These are phyloP conservation scores for Diatrype stigma DNA, from an alignment of 2,329 filamentous ascomycete species.

Conservation along the genomic window DNA sequence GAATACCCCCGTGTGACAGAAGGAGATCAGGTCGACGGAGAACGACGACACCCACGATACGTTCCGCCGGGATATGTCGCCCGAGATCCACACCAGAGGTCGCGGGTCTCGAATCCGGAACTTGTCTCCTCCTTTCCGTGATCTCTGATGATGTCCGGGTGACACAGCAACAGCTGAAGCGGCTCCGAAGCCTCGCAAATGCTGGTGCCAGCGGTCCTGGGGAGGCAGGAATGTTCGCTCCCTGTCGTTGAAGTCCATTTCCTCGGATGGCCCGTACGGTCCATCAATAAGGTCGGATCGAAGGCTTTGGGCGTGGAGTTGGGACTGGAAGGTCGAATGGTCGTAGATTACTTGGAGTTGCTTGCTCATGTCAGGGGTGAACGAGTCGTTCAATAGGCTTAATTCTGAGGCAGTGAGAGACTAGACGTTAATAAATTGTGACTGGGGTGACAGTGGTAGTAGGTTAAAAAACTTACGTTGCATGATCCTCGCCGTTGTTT, in stretches of 20 bases:
- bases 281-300: not conserved
- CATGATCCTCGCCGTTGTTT: not conserved
- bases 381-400: not conserved
- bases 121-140: not conserved
- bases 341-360: not conserved
- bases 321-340: not conserved
- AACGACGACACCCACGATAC: not conserved
- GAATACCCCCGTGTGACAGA: too few relatives aligned
- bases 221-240: not conserved
- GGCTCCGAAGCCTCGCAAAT: not conserved
- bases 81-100: not conserved
- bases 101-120: not conserved
- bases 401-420: not conserved
- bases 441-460: too few relatives aligned
- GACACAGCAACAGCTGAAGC: too few relatives aligned
- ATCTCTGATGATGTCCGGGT: too few relatives aligned
- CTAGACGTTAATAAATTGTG: too few relatives aligned
- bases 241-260: not conserved
- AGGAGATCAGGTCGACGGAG: not conserved
- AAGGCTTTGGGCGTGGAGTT: not conserved
- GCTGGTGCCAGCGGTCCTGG: not conserved
- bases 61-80: not conserved
- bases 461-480: not conserved
- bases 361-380: not conserved
- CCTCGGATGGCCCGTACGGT: not conserved